Conservation (phyloP, 768 basidiomycete species). For the Paxillus rubicundulus region DNA sequence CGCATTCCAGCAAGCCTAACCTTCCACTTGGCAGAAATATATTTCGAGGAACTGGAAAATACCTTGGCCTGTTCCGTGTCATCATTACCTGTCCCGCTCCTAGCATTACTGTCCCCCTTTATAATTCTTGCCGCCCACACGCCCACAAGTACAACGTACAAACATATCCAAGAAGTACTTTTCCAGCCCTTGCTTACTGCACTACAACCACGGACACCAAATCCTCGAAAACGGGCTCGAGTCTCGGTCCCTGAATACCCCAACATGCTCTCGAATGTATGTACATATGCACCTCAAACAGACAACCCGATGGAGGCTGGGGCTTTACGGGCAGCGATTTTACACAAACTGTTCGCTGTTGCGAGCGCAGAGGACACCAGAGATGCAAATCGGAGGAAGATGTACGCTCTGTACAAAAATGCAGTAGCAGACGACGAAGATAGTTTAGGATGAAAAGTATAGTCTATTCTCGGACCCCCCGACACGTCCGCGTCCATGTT, state of each 20-base stretch:
- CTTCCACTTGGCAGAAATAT: conserved; percentile 88
- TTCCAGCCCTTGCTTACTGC: conserved; percentile 67
- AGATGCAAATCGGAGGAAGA: conserved; percentile 75
- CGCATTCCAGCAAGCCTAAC: conserved; percentile 75
- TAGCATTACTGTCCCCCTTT: conserved; percentile 66
- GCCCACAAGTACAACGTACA: conserved; percentile 59
- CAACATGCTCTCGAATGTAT: conserved; percentile 53
- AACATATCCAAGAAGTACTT: conserved; percentile 66
- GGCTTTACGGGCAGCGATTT: conserved; percentile 51
- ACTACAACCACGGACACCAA: conserved; percentile 40
- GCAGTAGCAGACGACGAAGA: conserved; percentile 47
- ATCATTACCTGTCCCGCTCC: conserved; percentile 45
- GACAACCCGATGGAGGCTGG: conserved; percentile 37
- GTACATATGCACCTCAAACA: conserved; percentile 38
- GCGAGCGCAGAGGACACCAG: conserved; percentile 74
- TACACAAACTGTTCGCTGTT: conserved; percentile 65
- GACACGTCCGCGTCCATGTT: too few species aligned
- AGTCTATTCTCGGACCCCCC: neutral
- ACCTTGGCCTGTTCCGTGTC: conserved; percentile 35
- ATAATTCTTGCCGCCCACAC: conserved; percentile 69
- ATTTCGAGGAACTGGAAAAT: conserved; percentile 85
- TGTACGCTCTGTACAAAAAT: conserved; percentile 81
- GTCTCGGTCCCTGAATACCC: conserved; percentile 33
- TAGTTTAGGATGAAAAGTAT: conserved; percentile 15
- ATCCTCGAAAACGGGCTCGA: conserved; percentile 48